Evolutionary conservation across 176 grass and related monocot species (phyloP).

Genomic region (Sorghum bicolor): Sorghum_bicolor_NCBIv3 NC_012876.2:62291001-62291500

Average conservation of each 20-base stretch:
- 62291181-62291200: constrained; percentile 3
- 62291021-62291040: neutral
- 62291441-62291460: constrained; percentile 92
- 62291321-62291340: neutral
- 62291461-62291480: constrained; percentile 12
- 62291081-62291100: neutral
- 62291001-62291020: neutral
- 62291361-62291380: constrained; percentile 5
- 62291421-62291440: constrained; percentile 82
- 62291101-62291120: neutral
- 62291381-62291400: constrained; percentile 98
- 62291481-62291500: neutral
- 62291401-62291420: constrained; percentile 97
- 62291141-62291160: neutral
- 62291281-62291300: constrained; percentile 78
- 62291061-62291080: constrained; percentile 11
- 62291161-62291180: neutral
- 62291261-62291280: constrained; percentile 92
- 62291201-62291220: constrained; percentile 14
- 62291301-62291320: neutral
- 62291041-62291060: neutral
- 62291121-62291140: neutral
- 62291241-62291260: constrained; percentile 99
- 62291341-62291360: neutral
- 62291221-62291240: constrained; percentile 81